Base-by-base conservation (phyloP, 257 asterid genomes). In the Catharanthus roseus region DNA sequence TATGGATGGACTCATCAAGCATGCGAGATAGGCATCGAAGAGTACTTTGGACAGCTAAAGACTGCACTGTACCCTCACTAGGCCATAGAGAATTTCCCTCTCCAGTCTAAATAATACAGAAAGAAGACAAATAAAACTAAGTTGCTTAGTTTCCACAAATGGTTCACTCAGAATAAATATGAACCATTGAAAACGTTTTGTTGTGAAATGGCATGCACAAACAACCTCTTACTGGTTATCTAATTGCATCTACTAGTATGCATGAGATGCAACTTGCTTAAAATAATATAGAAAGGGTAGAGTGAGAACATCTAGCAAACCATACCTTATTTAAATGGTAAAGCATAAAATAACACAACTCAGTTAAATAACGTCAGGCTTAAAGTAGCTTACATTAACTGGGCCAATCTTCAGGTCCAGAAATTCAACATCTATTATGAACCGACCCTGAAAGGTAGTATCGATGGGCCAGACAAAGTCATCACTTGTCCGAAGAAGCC, bases 391-490 rank as follows among this genome's bases (percentile, higher is more conserved):
- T 77, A 90, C 93, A 77, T 84, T 82, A 28, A 80, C 63, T 24
- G 90, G 86, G 78, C 75, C 80, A 44, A 86, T 86, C 87, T 84
- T 90, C 56, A 92, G 88, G 82, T 92, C 97, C 78, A 90, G 83
- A 79, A 93, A 90, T 90, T 93, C 97, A 33, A 90, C 93, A 41
- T 93, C 97, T 61, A 93, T 86, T 79, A 82, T 41, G 71, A 88
- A 79, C n/a, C 91, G 95, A 29, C 93, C 93, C 73, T 80, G 90
- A 57, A 72, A 79, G 36, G 72, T 81, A 53, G 88, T 72, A 62
- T 93, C 98, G 71, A 93, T 81, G 16, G 88, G 88, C 81, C 95
- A 89, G 81, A 86, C 90, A 83, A 88, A 92, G 82, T 92, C 97
- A 60, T 90, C 98, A 65, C 88, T 85, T 39, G 93, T 77, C 33